Evolutionary conservation across 2,329 filamentous ascomycete species (phyloP), one percentile per base, ranked within the genome.

Genomic region (Nectriaceae sp.): DNA sequence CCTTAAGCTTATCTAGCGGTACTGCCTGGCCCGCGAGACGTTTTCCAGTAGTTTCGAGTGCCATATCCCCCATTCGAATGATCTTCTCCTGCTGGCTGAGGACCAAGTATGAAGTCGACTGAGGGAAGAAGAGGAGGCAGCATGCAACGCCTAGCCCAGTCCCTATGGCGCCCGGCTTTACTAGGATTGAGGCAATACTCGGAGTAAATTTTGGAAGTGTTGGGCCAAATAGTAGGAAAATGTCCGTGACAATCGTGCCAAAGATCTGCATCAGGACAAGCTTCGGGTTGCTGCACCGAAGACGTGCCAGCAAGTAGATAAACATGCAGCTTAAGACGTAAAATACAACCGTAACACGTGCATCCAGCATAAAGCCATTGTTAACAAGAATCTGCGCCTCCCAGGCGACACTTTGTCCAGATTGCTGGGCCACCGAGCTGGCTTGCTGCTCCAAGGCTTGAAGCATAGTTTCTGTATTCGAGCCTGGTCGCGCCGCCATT

Each of bases 301-400:
- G 35, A 1, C 76, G 72, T 2, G 75, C 66, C 44, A 69, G 4
- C 0, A 66, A 8, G 49, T 79, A 79, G 35, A 79, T 70, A 41
- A 79, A 74, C 4, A 71, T 19, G 46, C 68, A 71, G 3, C 69
- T 64, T 59, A 79, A 63, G 39, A 63, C 60, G 31, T 60, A 70
- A 36, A 59, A 68, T 2, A 70, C 61, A 3, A 65, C 69, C 0
- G 73, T 71, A 0, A 78, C 72, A 4, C 74, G 69, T 4, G 72
- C 61, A 55, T 79, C 75, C 0, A 79, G 69, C 71, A 78, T 72
- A 47, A 68, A 72, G 1, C 76, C 76, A 4, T 74, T 57, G 36
- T 69, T 71, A 5, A 78, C 49, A 3, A 77, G 56, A 3, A 63
- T 47, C 49, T 70, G 59, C 1, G 70, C 65, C 15, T 73, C 60